Conservation (phyloP, 2,329 filamentous ascomycete species). For the Claviceps paspali region DNA sequence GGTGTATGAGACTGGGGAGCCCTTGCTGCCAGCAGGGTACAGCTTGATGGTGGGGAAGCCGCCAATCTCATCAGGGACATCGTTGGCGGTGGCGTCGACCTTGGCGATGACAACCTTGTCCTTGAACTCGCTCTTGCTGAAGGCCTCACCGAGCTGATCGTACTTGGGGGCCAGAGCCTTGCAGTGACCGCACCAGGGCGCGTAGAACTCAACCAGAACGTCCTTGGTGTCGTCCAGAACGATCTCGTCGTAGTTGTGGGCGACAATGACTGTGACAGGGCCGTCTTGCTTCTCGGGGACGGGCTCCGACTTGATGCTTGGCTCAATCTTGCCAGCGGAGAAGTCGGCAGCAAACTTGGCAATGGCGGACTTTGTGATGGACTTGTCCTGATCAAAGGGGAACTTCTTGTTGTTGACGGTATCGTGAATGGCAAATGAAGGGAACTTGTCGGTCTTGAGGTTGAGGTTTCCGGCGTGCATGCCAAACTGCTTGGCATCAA, state of each 20-base stretch:
- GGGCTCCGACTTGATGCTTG: constrained; percentile 96
- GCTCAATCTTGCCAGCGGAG: constrained; percentile 71
- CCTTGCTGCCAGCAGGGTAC: constrained; percentile 82
- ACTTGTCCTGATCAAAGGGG: constrained; percentile 74
- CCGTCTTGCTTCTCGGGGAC: constrained; percentile 89
- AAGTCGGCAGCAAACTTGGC: constrained; percentile 77
- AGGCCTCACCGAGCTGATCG: constrained; percentile 72
- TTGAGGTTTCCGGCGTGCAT: constrained; percentile 95
- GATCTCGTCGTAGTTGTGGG: constrained; percentile 82
- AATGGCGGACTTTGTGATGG: constrained; percentile 58
- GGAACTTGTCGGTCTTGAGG: constrained; percentile 89
- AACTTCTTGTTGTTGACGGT: constrained; percentile 93
- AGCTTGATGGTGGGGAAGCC: constrained; percentile 99
- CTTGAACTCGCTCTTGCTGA: constrained; percentile 64
- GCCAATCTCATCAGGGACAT: constrained; percentile 90
- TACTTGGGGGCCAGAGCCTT: constrained; percentile 95
- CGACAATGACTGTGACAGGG: constrained; percentile 74
- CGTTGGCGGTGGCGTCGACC: constrained; percentile 91
- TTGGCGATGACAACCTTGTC: constrained; percentile 87
- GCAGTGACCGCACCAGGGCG: constrained; percentile 99
- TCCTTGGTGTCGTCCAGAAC: constrained; percentile 93
- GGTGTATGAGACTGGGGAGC: constrained; percentile 68
- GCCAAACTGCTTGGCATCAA: constrained; percentile 86
- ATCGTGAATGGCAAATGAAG: constrained; percentile 95
- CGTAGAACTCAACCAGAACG: constrained; percentile 96